phyloP scores from a whole-genome alignment of 2,329 filamentous ascomycete genomes.

The Cercospora sojina region DNA sequence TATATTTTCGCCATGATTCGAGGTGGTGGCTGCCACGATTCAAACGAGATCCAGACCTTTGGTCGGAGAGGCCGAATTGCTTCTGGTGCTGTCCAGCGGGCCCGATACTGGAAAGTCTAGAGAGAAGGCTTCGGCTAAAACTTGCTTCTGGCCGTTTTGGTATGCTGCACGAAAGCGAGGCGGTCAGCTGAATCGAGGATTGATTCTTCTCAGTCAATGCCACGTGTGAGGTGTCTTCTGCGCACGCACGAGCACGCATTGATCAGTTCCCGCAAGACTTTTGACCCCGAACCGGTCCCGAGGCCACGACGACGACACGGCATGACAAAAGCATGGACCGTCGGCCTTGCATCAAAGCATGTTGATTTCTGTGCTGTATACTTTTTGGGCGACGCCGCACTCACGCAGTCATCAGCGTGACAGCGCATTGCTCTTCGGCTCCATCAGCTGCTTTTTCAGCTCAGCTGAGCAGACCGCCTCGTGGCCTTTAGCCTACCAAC shows the following conservation, averaged over 20 bases:
- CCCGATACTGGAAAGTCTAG: background rate
- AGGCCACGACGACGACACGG: background rate
- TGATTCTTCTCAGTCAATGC: background rate
- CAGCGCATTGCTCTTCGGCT: background rate
- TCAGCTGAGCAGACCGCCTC: background rate
- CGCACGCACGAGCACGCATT: background rate
- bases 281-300: background rate
- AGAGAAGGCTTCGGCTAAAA: background rate
- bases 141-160: background rate
- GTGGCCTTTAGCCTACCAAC: slow-evolving; percentile 13
- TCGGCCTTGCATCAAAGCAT: background rate
- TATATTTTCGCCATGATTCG: background rate
- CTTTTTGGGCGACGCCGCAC: background rate
- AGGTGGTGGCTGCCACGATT: background rate
- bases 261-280: background rate
- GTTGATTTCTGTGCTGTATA: background rate
- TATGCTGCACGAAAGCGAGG: background rate
- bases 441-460: background rate
- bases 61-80: background rate
- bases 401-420: background rate
- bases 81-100: background rate
- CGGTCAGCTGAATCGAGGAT: background rate
- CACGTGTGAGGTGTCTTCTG: background rate
- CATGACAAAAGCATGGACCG: background rate
- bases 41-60: background rate